Percentiles rank a stretch among this genome's conserved stretches.
Evolutionary conservation across 2,329 filamentous ascomycete species (phyloP).

Genomic region (Pseudogymnoascus pannorum): DNA sequence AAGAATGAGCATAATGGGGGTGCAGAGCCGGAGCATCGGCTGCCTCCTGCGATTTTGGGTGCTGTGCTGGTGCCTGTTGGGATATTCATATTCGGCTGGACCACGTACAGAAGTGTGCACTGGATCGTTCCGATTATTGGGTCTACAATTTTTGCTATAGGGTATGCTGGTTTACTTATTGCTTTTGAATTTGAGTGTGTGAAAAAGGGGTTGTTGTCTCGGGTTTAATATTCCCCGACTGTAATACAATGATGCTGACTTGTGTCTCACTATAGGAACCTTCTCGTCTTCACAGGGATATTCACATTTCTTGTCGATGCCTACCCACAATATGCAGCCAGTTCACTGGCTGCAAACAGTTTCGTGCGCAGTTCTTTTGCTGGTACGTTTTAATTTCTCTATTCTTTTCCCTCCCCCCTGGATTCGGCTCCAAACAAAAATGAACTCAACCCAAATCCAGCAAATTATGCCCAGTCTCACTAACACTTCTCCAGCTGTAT

Average conservation of each 20-base stretch:
- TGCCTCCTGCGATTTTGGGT: constrained; percentile 70
- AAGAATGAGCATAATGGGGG: constrained; percentile 40
- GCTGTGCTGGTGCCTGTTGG: constrained; percentile 70
- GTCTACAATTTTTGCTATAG: constrained; percentile 61
- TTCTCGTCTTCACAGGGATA: constrained; percentile 74
- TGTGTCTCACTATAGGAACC: constrained; percentile 42
- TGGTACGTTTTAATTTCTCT: constrained; percentile 34
- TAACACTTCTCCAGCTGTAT: constrained; percentile 46
- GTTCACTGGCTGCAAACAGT: constrained; percentile 75
- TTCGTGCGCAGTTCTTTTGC: constrained; percentile 74
- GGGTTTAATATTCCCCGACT: constrained; percentile 4
- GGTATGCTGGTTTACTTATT: constrained; percentile 41
- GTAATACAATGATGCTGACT: background rate
- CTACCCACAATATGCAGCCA: constrained; percentile 68
- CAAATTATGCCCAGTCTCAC: background rate
- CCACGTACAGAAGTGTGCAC: constrained; percentile 64
- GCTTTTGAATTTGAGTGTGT: background rate
- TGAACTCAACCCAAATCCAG: background rate
- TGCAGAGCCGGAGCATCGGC: constrained; percentile 79
- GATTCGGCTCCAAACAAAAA: background rate
- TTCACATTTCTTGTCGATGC: constrained; percentile 79
- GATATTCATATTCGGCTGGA: constrained; percentile 87
- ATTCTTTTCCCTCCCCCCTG: background rate
- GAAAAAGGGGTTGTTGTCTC: constrained; percentile 2
- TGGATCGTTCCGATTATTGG: constrained; percentile 73